Base-by-base conservation (phyloP, 768 basidiomycete species). In the Boletus sensibilis region DNA sequence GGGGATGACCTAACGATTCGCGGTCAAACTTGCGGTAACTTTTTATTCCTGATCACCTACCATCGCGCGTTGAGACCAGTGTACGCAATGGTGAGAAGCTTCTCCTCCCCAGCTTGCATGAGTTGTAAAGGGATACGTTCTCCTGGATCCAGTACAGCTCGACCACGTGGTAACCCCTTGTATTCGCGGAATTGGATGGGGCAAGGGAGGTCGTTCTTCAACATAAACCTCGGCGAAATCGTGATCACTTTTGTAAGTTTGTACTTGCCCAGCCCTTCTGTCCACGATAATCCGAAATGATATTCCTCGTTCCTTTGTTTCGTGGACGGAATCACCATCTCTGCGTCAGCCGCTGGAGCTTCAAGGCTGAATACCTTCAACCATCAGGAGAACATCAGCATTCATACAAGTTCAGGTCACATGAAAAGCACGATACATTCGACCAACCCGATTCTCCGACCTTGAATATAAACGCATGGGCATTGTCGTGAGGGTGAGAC, bases 221-320 rank as follows among this genome's bases (percentile, higher is more conserved):
- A 72, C 59, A 98, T 75, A 76, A 94, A 98, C 44, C 97, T 85
- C 27, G 97, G 97, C 9, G 90, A 79, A 37, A 98, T 75, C 0
- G 91, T 95, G 61, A 99, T 86, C 62, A 98, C 88, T 75, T 98
- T 98, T 27, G 88, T 89, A 34, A 98, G 76, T 68, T 98, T 98
- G 72, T 98, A 98, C 78, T 97, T 98, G 35, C 97, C 97, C n/a
- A 87, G 76, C 2, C 95, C 97, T 72, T 96, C 94, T 18, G 83
- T 80, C 84, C 95, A 98, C 5, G 94, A 95, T 38, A 99, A 64
- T 2, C 96, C 97, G 44, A 92, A 72, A 68, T 94, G 90, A 50
- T 86, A 79, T 67, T 87, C 84, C 45, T 90, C 85, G 3, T 79
- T 74, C 59, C 78, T 84, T 50, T 85, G 85, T 31, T 75, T 76